Percentiles rank a stretch among this genome's conserved stretches.
Conservation (phyloP, 345 rosid species). For the Conringia planisiliqua region DNA sequence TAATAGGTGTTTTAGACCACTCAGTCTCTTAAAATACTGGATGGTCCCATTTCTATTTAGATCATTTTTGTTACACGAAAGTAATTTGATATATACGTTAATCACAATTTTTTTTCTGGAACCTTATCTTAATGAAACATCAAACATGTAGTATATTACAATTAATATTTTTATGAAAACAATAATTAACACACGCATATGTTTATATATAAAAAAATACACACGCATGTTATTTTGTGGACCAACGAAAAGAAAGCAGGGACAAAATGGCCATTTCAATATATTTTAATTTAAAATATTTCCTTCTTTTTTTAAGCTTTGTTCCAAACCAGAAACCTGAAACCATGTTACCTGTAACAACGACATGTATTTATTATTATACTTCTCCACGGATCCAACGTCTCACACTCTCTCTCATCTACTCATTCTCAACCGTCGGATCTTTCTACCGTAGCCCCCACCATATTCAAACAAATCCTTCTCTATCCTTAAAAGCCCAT, state of each 20-base stretch:
- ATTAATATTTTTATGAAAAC: too few species aligned
- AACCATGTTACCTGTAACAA: slow-evolving; percentile 38
- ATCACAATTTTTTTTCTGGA: background rate
- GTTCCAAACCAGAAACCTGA: slow-evolving; percentile 36
- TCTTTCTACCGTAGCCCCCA: slow-evolving; percentile 4
- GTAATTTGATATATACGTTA: background rate
- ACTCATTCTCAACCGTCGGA: slow-evolving; percentile 33
- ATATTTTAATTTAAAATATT: background rate
- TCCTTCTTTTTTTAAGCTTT: background rate
- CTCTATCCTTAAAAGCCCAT: background rate
- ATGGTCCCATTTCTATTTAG: slow-evolving; percentile 24
- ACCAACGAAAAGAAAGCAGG: background rate
- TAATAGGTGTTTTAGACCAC: slow-evolving; percentile 24
- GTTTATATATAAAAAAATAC: background rate
- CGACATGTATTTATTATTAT: slow-evolving; percentile 42
- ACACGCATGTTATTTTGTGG: slow-evolving; percentile 25
- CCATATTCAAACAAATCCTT: background rate
- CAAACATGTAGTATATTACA: too few species aligned
- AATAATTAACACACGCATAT: too few species aligned
- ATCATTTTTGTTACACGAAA: background rate
- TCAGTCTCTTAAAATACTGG: background rate
- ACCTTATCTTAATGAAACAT: too few species aligned
- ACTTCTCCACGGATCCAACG: slow-evolving; percentile 35
- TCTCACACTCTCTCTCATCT: slow-evolving; percentile 6
- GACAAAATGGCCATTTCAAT: slow-evolving; percentile 1